A percentile compares a stretch with the other conserved stretches of the same genome.
These are phyloP conservation scores for Huntiella bhutanensis DNA, from an alignment of 2,329 filamentous ascomycete species.

Conservation along the genomic window DNA sequence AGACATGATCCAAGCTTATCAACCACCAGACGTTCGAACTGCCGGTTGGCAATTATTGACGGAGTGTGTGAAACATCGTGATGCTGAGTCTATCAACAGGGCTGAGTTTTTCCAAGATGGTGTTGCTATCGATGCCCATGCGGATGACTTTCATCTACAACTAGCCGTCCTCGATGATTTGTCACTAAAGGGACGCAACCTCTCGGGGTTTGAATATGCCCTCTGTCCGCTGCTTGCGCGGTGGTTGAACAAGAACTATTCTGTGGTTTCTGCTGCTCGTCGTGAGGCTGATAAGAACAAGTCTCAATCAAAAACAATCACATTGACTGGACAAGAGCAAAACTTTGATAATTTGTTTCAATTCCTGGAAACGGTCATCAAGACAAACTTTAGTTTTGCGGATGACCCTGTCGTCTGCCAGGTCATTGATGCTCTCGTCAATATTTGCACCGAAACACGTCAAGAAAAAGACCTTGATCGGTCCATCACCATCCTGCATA, in stretches of 20 bases:
- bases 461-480: constrained; percentile 44
- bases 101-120: constrained; percentile 43
- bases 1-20: constrained; percentile 40
- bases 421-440: constrained; percentile 42
- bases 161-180: constrained; percentile 43
- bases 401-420: constrained; percentile 40
- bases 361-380: constrained; percentile 48
- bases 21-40: constrained; percentile 32
- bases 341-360: constrained; percentile 45
- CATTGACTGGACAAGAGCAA: constrained; percentile 31
- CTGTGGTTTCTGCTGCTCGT: constrained; percentile 31
- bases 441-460: constrained; percentile 50
- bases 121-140: constrained; percentile 33
- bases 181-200: constrained; percentile 39
- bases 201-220: constrained; percentile 50
- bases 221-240: constrained; percentile 40
- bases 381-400: constrained; percentile 55
- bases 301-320: constrained; percentile 13
- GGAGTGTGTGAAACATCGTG: constrained; percentile 43
- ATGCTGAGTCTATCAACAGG: constrained; percentile 47
- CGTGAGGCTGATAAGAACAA: constrained; percentile 24
- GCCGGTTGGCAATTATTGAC: constrained; percentile 48
- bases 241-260: constrained; percentile 41
- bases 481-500: constrained; percentile 49
- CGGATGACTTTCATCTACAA: constrained; percentile 47